Percentiles rank a stretch among this genome's conserved stretches.
phyloP scores from a whole-genome alignment of 164 flowering plant species.

The Dillenia suffruticosa region DNA sequence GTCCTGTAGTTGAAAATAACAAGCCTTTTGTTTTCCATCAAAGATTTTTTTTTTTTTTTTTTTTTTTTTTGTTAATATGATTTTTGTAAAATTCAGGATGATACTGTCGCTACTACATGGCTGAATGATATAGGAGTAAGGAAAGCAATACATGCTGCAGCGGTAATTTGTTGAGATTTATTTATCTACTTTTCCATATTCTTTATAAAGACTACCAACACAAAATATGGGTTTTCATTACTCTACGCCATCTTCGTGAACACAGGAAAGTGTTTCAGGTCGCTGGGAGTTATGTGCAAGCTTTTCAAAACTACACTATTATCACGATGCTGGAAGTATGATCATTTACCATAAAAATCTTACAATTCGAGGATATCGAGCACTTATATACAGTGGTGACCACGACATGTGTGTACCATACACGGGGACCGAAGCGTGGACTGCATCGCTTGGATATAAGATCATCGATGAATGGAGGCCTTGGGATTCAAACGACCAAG shows the following conservation, averaged over 20 bases:
- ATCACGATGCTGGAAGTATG: conserved; percentile 93
- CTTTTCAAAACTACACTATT: conserved; percentile 21
- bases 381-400: conserved; percentile 83
- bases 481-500: conserved; percentile 37
- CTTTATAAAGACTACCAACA: not conserved
- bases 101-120: conserved; percentile 79
- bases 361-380: conserved; percentile 66
- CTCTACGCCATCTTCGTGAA: not conserved
- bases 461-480: conserved; percentile 49
- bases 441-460: conserved; percentile 43
- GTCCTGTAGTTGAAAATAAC: too few species aligned
- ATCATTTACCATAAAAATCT: conserved; percentile 81
- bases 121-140: conserved; percentile 71
- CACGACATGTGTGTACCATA: conserved; percentile 69
- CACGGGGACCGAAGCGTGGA: conserved; percentile 60
- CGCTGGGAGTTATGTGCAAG: conserved; percentile 75
- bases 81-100: conserved; percentile 41
- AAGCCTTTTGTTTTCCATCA: too few species aligned
- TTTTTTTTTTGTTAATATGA: too few species aligned
- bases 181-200: not conserved
- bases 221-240: not conserved
- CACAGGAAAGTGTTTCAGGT: conserved; percentile 37
- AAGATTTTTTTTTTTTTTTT: too few species aligned
- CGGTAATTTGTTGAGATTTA: conserved; percentile 21
- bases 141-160: conserved; percentile 76